Percentiles rank a stretch among this genome's conserved stretches.
Conservation (phyloP, 306 rosid species). For the Rosa multiflora region DNA sequence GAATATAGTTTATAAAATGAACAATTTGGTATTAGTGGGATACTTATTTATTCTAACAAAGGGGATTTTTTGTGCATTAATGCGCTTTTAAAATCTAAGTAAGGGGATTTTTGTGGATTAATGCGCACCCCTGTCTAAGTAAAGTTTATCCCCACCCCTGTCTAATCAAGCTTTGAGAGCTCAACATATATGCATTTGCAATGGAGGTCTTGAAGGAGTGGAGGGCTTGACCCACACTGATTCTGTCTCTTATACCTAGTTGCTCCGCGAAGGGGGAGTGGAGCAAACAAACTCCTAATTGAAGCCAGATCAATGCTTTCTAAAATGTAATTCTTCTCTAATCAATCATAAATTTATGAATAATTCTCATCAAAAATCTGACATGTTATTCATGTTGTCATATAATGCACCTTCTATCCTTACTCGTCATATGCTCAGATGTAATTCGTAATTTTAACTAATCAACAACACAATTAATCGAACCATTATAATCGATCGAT, state of each 20-base stretch:
- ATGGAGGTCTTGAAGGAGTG: constrained; percentile 31
- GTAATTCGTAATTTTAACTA: too few relatives aligned
- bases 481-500: too few relatives aligned
- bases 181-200: background rate
- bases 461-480: too few relatives aligned
- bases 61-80: constrained; percentile 27
- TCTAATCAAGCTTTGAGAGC: constrained; percentile 47
- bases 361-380: too few relatives aligned
- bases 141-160: constrained; percentile 27
- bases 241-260: constrained; percentile 35
- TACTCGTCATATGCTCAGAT: too few relatives aligned
- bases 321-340: background rate
- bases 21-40: constrained; percentile 26
- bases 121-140: constrained; percentile 43
- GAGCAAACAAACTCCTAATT: constrained; percentile 12
- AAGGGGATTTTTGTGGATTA: too few relatives aligned
- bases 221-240: constrained; percentile 46
- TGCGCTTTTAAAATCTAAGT: constrained; percentile 30
- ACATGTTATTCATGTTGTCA: too few relatives aligned
- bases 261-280: constrained; percentile 29
- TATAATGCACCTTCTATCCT: too few relatives aligned
- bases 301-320: background rate
- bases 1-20: background rate
- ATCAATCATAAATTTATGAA: background rate
- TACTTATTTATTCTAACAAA: constrained; percentile 9